Percentiles rank a stretch among this genome's conserved stretches.
These are phyloP conservation scores for Colletotrichum orchidophilum DNA, from an alignment of 2,329 filamentous ascomycete species.

Conservation along the genomic window DNA sequence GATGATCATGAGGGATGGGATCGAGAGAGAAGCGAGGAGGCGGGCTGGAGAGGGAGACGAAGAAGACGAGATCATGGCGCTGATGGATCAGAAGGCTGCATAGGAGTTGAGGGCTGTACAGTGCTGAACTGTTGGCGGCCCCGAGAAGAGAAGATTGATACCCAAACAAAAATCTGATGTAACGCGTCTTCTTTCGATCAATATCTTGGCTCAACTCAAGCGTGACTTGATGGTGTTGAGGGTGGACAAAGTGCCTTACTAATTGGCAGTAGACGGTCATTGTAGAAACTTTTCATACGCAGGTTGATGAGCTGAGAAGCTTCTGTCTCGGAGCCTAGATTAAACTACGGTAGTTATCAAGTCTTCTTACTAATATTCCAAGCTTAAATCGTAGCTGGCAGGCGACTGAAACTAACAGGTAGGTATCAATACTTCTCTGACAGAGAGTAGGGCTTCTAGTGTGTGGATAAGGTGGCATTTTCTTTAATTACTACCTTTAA, in stretches of 20 bases:
- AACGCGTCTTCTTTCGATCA: neutral
- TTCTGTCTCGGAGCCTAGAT: no score
- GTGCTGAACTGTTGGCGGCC: neutral
- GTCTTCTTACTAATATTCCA: no score
- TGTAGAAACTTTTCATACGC: no score
- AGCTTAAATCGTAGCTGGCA: no score
- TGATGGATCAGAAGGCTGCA: slow-evolving; percentile 34
- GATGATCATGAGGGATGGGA: slow-evolving; percentile 65
- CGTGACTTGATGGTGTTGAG: neutral
- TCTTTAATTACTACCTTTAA: no score
- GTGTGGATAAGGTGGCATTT: no score
- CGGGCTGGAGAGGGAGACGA: slow-evolving; percentile 54
- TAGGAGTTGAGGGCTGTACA: neutral
- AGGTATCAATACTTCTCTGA: no score
- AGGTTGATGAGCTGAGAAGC: no score
- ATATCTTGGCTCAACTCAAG: neutral
- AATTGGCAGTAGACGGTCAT: no score
- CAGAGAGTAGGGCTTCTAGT: no score
- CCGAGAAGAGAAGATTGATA: slow-evolving; percentile 2
- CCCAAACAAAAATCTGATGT: neutral
- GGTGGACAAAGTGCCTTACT: neutral
- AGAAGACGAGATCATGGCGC: slow-evolving; percentile 55
- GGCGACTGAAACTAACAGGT: no score
- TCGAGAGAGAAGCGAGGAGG: slow-evolving; percentile 69
- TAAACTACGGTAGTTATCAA: no score